Base-by-base conservation (phyloP, 2,329 filamentous ascomycete species). In the Elsinoe fawcettii region DNA sequence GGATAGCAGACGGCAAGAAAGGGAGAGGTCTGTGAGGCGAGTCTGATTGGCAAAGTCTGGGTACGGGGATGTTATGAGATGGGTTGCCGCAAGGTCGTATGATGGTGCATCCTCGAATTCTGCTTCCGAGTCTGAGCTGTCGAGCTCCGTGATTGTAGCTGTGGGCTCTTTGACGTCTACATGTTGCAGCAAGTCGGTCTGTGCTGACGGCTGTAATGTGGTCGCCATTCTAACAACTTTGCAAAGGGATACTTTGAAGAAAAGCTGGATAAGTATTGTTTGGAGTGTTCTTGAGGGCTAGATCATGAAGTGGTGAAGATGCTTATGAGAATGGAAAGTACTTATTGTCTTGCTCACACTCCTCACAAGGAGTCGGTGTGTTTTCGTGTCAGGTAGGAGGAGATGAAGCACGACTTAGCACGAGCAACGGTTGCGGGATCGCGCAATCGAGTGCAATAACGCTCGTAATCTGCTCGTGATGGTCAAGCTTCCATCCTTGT, bases 1-100 rank as follows among this genome's bases (percentile, higher is more conserved):
- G 4, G 90, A 85, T 56, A 96, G 77, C 54, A 95, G 77, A 8
- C 78, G 80, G 61, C 84, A 85, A 61, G 88, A 51, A 4, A 51
- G n/a, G 2, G 46, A 36, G 2, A 51, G 46, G 16, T 32, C 25
- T 30, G 25, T 51, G n/a, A 51, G 46, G 23, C 30, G 46, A 11
- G 46, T 51, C 27, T 51, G 46, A 14, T 51, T 51, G 14, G 25
- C 46, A 14, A 36, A 32, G 30, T 32, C 25, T 20, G 46, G 46
- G 11, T 51, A 51, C 25, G 46, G 46, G 9, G 46, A 51, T 16
- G 46, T 51, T 16, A 51, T 36, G 25, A 51, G 46, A 18, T 51
- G 46, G 16, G 46, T 18, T 5, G 25, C 25, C 2, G 46, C 32
- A 25, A 51, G 46, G 30, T 51, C 46, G 46, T 51, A 32, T 14